Conservation (phyloP, 140 eudicot genomes). For the Bidens hawaiensis region DNA sequence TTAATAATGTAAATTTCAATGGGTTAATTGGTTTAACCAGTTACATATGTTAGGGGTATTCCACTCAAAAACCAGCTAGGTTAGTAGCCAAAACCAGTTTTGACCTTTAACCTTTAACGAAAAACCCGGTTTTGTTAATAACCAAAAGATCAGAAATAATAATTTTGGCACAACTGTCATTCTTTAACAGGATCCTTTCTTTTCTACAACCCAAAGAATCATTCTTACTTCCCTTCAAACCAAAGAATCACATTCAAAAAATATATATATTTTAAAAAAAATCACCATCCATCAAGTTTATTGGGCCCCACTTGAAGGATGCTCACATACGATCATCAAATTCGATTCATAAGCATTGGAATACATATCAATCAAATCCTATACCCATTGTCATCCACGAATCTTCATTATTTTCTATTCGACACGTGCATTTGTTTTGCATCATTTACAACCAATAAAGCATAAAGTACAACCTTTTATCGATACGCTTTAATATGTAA, state of each 20-base stretch:
- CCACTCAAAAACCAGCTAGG: no score
- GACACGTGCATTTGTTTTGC: conserved; percentile 6
- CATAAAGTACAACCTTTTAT: neutral
- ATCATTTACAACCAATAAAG: conserved; percentile 6
- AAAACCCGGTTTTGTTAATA: no score
- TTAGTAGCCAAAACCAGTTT: no score
- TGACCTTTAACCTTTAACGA: no score
- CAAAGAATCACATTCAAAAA: conserved; percentile 16
- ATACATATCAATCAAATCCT: conserved; percentile 16
- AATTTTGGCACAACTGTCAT: neutral
- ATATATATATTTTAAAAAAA: neutral
- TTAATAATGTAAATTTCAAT: no score
- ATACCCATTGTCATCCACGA: conserved; percentile 11
- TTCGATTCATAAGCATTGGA: conserved; percentile 15
- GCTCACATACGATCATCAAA: neutral
- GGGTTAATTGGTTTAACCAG: no score
- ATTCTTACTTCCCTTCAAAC: conserved; percentile 26
- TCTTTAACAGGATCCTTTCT: neutral
- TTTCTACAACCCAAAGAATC: neutral
- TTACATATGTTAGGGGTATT: no score
- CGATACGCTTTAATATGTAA: neutral
- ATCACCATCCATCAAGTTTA: neutral
- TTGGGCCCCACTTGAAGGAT: neutral
- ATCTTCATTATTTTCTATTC: neutral
- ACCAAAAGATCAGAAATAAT: no score